Evolutionary conservation across 1,284 basidiomycete genomes (phyloP).

Genomic region (Inonotus obliquus): DNA sequence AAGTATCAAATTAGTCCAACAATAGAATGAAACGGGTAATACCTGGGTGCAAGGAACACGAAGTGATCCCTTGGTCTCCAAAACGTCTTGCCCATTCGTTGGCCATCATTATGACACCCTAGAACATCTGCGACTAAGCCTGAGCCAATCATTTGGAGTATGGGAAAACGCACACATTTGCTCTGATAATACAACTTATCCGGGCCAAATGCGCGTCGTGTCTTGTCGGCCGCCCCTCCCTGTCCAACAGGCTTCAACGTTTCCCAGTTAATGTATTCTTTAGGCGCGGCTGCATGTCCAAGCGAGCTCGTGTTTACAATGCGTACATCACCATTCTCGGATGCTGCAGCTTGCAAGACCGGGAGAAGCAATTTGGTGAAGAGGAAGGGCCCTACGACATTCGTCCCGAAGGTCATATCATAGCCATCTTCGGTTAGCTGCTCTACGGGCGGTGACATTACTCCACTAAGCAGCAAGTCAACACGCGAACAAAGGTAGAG

Average conservation of each 20-base stretch:
- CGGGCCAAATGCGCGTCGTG: conserved; percentile 19
- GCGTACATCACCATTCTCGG: conserved; percentile 29
- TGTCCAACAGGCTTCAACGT: conserved; percentile 13
- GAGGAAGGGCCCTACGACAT: conserved; percentile 29
- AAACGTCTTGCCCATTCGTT: conserved; percentile 28
- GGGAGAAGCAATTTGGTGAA: conserved; percentile 40
- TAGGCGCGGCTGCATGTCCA: conserved; percentile 14
- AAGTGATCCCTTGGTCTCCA: conserved; percentile 26
- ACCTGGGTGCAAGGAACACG: conserved; percentile 29
- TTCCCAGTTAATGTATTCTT: conserved; percentile 16
- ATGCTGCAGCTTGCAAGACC: conserved; percentile 28
- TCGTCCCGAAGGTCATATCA: conserved; percentile 19
- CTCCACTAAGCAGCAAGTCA: conserved; percentile 28
- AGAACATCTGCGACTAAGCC: not conserved
- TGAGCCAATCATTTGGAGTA: too few relatives aligned
- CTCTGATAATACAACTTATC: conserved; percentile 33
- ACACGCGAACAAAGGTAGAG: not conserved
- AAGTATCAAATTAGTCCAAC: conserved; percentile 8
- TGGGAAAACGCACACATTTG: conserved; percentile 30
- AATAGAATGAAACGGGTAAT: conserved; percentile 7
- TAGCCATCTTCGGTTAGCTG: conserved; percentile 36
- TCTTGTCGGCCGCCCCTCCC: conserved; percentile 6
- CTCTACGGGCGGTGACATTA: conserved; percentile 34
- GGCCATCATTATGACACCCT: conserved; percentile 37
- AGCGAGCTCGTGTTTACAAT: conserved; percentile 34